Base-by-base conservation (phyloP, 169 alveolate species). In the Hepatocystis sp. region DNA sequence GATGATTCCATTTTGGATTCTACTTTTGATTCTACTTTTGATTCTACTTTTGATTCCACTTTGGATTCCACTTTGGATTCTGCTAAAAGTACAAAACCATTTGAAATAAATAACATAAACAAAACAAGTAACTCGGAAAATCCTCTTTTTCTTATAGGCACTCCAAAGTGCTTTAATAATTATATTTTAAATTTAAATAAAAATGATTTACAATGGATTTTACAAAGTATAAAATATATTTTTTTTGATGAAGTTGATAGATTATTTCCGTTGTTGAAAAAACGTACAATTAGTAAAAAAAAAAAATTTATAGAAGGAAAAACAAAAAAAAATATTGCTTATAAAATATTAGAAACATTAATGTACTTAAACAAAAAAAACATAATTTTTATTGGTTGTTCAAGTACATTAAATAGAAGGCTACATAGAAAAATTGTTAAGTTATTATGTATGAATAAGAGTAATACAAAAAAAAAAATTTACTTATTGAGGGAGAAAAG, bases 401-500 rank as follows among this genome's bases (percentile, higher is more conserved):
- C 88, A 2, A 76, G 88, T 76, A 76, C 88, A 25, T 40, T 76
- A 46, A 76, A 76, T 76, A 76, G 88, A 36, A 76, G 58, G 46
- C 13, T 58, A 51, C 88, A 76, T 55, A 76, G 88, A 34, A 56
- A 36, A 44, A 76, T 76, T 58, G 56, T 39, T 64, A 76, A 76
- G 28, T 51, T 76, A 28, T 30, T 76, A 15, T 17, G 34, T 46
- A 34, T 76, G 53, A 76, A 76, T 36, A 76, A 42, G 23, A 58
- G 28, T 58, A 76, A 76, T 49, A 51, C 52, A 44, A 76, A 58
- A 52, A 76, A 56, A 51, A 76, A 76, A 58, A 60, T 76, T 34
- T 76, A 56, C 32, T 11, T 76, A n/a, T 64, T 76, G 25, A 44
- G 88, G 58, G 88, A 76, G 39, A 58, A 51, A 17, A 58, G 21